Percentiles rank a stretch among this genome's conserved stretches.
Conservation (phyloP, 2,329 filamentous ascomycete genomes). For the Tympanopsis confertula region DNA sequence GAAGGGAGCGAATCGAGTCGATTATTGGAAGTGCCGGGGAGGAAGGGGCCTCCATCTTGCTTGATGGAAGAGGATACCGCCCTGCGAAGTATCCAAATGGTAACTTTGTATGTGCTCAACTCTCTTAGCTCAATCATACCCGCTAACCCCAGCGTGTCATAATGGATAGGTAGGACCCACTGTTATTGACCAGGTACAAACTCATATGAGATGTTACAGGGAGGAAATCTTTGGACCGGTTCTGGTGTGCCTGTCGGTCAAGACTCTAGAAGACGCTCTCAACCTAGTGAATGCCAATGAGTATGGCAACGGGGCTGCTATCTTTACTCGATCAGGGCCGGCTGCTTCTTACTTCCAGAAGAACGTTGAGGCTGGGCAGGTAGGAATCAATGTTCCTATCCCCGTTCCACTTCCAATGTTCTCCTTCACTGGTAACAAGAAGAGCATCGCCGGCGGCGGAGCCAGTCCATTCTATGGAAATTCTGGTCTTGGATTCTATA, state of each 20-base stretch:
- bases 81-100: slow-evolving; percentile 10
- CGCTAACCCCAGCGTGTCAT: neutral
- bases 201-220: slow-evolving; percentile 21
- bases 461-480: slow-evolving; percentile 66
- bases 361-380: slow-evolving; percentile 12
- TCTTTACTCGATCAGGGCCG: slow-evolving; percentile 18
- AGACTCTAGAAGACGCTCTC: slow-evolving; percentile 19
- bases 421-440: slow-evolving; percentile 32
- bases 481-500: slow-evolving; percentile 59
- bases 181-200: slow-evolving; percentile 18
- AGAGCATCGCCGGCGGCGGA: slow-evolving; percentile 55
- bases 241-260: slow-evolving; percentile 18
- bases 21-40: slow-evolving; percentile 9
- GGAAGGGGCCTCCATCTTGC: slow-evolving; percentile 9
- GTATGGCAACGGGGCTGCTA: slow-evolving; percentile 20
- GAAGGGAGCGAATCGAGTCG: slow-evolving; percentile 8
- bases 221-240: slow-evolving; percentile 22
- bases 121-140: neutral
- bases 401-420: slow-evolving; percentile 14
- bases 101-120: neutral
- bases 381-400: slow-evolving; percentile 13
- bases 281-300: slow-evolving; percentile 15
- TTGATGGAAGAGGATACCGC: slow-evolving; percentile 10
- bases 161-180: slow-evolving; percentile 15
- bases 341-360: slow-evolving; percentile 17